Evolutionary conservation across 1,139 yeast species (phyloP).

Genomic region (Debaryomyces udenii): DNA sequence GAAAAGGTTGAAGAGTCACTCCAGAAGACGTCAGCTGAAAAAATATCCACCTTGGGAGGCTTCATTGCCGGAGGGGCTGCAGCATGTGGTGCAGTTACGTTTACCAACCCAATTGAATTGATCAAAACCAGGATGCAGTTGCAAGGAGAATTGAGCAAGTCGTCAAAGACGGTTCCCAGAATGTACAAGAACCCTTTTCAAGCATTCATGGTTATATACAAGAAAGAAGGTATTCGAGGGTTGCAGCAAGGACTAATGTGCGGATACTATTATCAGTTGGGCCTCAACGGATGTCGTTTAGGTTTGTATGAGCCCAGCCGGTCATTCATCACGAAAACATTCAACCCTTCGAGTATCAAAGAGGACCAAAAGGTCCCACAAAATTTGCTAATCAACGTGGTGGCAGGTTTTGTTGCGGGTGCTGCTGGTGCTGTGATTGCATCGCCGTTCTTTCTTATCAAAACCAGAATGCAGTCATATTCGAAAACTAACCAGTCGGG

Average conservation of each 20-base stretch:
- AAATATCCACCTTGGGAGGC: constrained; percentile 72
- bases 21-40: constrained; percentile 46
- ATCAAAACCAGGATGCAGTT: constrained; percentile 95
- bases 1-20: constrained; percentile 1
- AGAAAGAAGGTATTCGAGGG: constrained; percentile 84
- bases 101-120: constrained; percentile 93
- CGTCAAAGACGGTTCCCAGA: constrained; percentile 49
- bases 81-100: constrained; percentile 96
- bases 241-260: constrained; percentile 84
- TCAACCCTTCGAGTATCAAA: constrained; percentile 52
- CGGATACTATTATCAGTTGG: constrained; percentile 86
- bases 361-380: constrained; percentile 57
- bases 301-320: constrained; percentile 93
- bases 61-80: constrained; percentile 93
- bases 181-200: constrained; percentile 83
- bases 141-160: constrained; percentile 82
- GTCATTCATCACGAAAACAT: constrained; percentile 53
- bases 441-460: constrained; percentile 87
- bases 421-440: constrained; percentile 88
- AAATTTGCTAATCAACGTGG: constrained; percentile 66
- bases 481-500: constrained; percentile 41
- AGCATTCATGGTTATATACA: constrained; percentile 73
- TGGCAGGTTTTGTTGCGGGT: constrained; percentile 84
- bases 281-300: constrained; percentile 88
- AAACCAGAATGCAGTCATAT: constrained; percentile 95